Conservation (phyloP, 768 basidiomycete genomes). For the Lactarius trivialis region DNA sequence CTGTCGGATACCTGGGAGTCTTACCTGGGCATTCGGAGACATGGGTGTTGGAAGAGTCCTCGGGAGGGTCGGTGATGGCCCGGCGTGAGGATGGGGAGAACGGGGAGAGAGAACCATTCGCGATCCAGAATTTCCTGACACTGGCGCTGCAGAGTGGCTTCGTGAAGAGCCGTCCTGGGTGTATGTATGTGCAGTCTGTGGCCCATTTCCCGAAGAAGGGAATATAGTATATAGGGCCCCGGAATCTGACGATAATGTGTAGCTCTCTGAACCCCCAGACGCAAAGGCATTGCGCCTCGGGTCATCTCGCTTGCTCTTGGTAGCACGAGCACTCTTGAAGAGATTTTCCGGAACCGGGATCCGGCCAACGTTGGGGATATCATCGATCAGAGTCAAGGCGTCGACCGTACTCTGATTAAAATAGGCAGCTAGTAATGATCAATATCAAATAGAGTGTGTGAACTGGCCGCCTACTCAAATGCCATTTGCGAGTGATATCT, state of each 20-base stretch:
- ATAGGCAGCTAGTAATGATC: constrained; percentile 55
- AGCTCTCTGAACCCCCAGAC: constrained; percentile 14
- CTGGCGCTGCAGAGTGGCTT: neutral
- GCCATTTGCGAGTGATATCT: constrained; percentile 57
- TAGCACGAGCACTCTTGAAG: constrained; percentile 44
- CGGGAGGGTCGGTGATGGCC: neutral
- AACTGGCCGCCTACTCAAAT: constrained; percentile 52
- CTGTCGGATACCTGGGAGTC: neutral
- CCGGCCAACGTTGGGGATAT: constrained; percentile 50
- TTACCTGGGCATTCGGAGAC: neutral
- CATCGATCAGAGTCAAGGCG: constrained; percentile 63
- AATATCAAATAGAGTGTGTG: constrained; percentile 13
- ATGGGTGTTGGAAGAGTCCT: neutral
- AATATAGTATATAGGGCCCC: constrained; percentile 23
- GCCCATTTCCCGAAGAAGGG: constrained; percentile 20
- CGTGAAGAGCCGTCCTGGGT: constrained; percentile 13
- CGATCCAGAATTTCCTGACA: neutral
- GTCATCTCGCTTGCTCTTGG: constrained; percentile 21
- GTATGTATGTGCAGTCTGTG: constrained; percentile 15
- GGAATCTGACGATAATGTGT: constrained; percentile 7
- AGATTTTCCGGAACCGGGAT: constrained; percentile 59
- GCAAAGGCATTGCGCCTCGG: constrained; percentile 7
- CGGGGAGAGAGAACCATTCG: neutral
- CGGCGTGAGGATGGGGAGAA: neutral
- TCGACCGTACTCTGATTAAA: constrained; percentile 75